A percentile compares a stretch with the other conserved stretches of the same genome.
These are phyloP conservation scores for Xylariaceae sp. DNA, from an alignment of 2,329 filamentous ascomycete genomes.

Conservation along the genomic window DNA sequence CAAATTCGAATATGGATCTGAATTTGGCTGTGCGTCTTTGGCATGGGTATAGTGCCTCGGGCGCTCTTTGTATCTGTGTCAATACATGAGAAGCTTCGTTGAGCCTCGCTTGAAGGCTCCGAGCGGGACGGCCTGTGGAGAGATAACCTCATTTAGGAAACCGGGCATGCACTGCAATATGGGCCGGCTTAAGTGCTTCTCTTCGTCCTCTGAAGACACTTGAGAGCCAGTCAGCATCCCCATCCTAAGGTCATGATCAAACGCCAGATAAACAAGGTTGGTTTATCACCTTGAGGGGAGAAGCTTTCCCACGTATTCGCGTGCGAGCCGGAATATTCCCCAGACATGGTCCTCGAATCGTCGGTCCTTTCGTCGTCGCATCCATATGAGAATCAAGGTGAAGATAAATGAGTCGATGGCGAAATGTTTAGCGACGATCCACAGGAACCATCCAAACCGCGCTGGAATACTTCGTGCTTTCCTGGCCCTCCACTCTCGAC, in stretches of 20 bases:
- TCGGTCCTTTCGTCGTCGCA: slow-evolving; percentile 65
- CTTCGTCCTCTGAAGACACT: neutral
- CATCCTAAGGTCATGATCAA: neutral
- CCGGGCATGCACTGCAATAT: neutral
- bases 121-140: neutral
- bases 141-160: neutral
- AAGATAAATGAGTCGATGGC: slow-evolving; percentile 65
- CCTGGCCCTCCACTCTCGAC: slow-evolving; percentile 64
- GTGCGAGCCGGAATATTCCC: slow-evolving; percentile 51
- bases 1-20: neutral
- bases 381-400: slow-evolving; percentile 61
- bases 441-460: slow-evolving; percentile 67
- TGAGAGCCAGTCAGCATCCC: neutral
- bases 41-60: neutral
- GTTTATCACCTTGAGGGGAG: slow-evolving; percentile 50
- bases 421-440: slow-evolving; percentile 67
- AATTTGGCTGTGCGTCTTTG: neutral
- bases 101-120: neutral
- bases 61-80: neutral
- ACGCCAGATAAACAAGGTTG: neutral
- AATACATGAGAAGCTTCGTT: neutral
- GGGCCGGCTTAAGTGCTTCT: neutral
- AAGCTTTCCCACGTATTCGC: slow-evolving; percentile 56
- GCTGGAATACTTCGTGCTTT: slow-evolving; percentile 59
- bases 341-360: slow-evolving; percentile 70